These are phyloP conservation scores for Scenedesmus sp. DNA, from an alignment of 163 green algal genomes.

Conservation along the genomic window DNA sequence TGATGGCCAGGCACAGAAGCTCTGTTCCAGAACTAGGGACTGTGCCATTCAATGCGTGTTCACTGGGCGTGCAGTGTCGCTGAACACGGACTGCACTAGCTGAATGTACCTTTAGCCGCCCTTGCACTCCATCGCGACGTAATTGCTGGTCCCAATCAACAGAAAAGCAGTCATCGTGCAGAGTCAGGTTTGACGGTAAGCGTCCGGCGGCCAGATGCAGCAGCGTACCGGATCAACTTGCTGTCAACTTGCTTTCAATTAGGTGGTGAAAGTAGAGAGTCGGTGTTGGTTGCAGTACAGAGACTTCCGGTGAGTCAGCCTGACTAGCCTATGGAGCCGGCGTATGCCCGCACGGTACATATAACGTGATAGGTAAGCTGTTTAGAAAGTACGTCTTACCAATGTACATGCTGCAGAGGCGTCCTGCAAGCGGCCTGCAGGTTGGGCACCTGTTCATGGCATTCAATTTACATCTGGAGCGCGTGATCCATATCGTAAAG, in stretches of 20 bases:
- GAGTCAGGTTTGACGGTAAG: too few relatives aligned
- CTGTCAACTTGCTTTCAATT: too few relatives aligned
- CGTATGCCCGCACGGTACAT: background rate
- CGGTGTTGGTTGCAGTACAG: background rate
- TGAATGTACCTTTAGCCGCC: too few relatives aligned
- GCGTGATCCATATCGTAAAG: background rate
- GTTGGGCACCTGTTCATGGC: background rate
- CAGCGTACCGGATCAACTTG: background rate
- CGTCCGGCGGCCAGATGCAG: too few relatives aligned
- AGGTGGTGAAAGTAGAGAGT: background rate
- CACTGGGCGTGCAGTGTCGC: too few relatives aligned
- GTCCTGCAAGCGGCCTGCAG: slow-evolving; percentile 1
- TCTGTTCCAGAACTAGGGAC: too few relatives aligned
- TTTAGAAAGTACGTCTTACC: background rate
- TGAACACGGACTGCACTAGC: too few relatives aligned
- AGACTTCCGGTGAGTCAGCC: background rate
- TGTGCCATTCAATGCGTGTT: too few relatives aligned
- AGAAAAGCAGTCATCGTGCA: too few relatives aligned
- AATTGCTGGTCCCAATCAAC: too few relatives aligned
- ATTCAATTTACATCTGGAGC: background rate
- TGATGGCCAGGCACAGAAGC: too few relatives aligned
- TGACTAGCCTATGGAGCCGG: background rate
- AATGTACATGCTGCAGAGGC: background rate
- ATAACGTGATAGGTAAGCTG: background rate
- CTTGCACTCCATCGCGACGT: too few relatives aligned